Evolutionary conservation across 2,329 filamentous ascomycete species (phyloP).

Genomic region (Beauveria australis): DNA sequence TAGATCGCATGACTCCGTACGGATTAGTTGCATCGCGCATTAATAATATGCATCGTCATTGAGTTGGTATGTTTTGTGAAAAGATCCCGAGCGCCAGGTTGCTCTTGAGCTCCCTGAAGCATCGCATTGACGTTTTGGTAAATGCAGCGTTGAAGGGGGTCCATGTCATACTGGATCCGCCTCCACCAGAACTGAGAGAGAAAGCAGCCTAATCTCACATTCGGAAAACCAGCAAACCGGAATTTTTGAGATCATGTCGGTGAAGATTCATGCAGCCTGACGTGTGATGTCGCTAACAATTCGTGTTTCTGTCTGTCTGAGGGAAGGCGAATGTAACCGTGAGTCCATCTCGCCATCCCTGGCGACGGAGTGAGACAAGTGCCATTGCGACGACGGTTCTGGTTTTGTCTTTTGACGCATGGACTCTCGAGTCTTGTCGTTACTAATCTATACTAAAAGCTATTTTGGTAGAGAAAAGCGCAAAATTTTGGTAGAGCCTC

Average conservation of each 20-base stretch:
- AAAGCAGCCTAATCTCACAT: not conserved
- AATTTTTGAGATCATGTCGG: not conserved
- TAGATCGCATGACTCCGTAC: not conserved
- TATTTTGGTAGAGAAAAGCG: too few species aligned
- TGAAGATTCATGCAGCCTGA: not conserved
- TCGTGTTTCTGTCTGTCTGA: not conserved
- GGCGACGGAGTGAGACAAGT: not conserved
- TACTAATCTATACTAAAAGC: too few species aligned
- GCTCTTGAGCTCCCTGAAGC: too few species aligned
- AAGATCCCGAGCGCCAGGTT: too few species aligned
- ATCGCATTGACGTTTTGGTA: too few species aligned
- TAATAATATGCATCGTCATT: not conserved
- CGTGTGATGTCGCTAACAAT: not conserved
- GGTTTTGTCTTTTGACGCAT: not conserved
- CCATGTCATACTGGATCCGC: not conserved
- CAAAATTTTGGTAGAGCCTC: too few species aligned
- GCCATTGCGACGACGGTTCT: not conserved
- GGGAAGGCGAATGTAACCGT: not conserved
- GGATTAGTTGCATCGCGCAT: too few species aligned
- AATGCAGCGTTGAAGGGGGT: too few species aligned
- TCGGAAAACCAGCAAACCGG: not conserved
- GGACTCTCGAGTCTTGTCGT: too few species aligned
- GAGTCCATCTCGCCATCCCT: not conserved
- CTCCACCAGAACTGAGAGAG: not conserved
- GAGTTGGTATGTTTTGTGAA: too few species aligned